Conservation (phyloP, 2,329 filamentous ascomycete species). For the Xylariaceae sp. region DNA sequence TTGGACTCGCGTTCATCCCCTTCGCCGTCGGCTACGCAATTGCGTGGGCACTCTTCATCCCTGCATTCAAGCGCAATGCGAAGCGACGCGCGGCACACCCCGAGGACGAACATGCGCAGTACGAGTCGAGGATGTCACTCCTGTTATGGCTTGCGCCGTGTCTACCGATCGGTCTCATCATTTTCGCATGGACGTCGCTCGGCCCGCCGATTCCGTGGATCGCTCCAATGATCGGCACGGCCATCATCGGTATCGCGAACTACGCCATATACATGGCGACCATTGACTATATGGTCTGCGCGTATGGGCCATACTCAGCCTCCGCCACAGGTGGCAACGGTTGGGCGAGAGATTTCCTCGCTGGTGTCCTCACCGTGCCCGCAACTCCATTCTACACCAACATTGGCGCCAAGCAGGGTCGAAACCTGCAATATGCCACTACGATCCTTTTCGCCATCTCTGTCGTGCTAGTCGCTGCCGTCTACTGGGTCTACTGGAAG, state of each 20-base stretch:
- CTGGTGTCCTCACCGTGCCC: conserved; percentile 61
- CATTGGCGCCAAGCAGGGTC: conserved; percentile 40
- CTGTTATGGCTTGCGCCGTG: conserved; percentile 56
- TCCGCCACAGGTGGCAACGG: conserved; percentile 66
- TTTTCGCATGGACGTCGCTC: conserved; percentile 59
- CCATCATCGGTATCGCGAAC: conserved; percentile 61
- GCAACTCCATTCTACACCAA: conserved; percentile 54
- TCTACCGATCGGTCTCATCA: conserved; percentile 59
- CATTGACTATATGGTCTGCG: conserved; percentile 65
- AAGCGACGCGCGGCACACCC: conserved; percentile 41
- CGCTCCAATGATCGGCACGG: conserved; percentile 56
- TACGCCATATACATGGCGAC: conserved; percentile 63
- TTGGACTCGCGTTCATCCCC: conserved; percentile 43
- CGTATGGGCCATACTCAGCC: conserved; percentile 63
- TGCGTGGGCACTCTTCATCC: conserved; percentile 55
- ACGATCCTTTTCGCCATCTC: conserved; percentile 51
- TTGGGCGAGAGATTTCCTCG: conserved; percentile 61
- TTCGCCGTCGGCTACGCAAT: conserved; percentile 52
- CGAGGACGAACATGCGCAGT: conserved; percentile 55
- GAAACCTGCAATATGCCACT: conserved; percentile 51
- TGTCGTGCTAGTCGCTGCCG: conserved; percentile 47
- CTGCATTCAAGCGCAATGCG: conserved; percentile 43
- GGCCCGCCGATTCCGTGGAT: conserved; percentile 57
- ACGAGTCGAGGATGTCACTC: conserved; percentile 56
- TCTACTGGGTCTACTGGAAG: conserved; percentile 56